These are phyloP conservation scores for Flaveria bidentis DNA, from an alignment of 129 eudicot genomes.

Conservation along the genomic window DNA sequence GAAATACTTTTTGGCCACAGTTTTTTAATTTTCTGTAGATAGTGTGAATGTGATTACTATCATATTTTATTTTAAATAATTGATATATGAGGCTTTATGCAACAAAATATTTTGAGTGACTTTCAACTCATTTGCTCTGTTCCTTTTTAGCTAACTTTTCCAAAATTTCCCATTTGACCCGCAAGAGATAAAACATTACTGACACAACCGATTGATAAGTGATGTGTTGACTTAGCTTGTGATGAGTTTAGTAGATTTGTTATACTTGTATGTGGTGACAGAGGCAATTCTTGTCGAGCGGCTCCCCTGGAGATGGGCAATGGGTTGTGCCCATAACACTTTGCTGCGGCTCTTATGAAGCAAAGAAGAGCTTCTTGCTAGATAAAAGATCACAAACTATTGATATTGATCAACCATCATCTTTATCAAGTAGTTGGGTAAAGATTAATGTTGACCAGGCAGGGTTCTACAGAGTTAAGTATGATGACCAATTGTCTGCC, in stretches of 20 bases:
- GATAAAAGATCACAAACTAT: slow-evolving; percentile 54
- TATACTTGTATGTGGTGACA: slow-evolving; percentile 34
- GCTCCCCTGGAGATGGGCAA: slow-evolving; percentile 72
- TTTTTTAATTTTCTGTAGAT: not conserved
- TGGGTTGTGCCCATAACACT: slow-evolving; percentile 94
- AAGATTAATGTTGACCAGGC: slow-evolving; percentile 88
- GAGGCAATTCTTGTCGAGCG: slow-evolving; percentile 81
- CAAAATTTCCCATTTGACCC: not conserved
- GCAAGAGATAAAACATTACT: not conserved
- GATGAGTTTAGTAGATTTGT: not conserved
- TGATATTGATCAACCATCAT: slow-evolving; percentile 36
- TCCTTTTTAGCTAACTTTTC: not conserved
- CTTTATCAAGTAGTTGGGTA: slow-evolving; percentile 58
- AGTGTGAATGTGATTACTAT: not conserved
- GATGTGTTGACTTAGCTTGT: not conserved
- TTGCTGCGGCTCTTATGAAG: slow-evolving; percentile 73
- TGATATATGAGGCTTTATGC: not conserved
- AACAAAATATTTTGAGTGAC: not conserved
- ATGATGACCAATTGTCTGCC: slow-evolving; percentile 72
- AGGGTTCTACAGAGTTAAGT: slow-evolving; percentile 92
- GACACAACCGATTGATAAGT: not conserved
- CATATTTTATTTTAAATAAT: not conserved
- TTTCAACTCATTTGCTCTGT: not conserved
- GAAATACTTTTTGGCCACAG: not conserved
- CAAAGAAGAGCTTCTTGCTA: slow-evolving; percentile 58